Conservation (phyloP, 2,329 filamentous ascomycete genomes). For the Trichoderma atroviride region DNA sequence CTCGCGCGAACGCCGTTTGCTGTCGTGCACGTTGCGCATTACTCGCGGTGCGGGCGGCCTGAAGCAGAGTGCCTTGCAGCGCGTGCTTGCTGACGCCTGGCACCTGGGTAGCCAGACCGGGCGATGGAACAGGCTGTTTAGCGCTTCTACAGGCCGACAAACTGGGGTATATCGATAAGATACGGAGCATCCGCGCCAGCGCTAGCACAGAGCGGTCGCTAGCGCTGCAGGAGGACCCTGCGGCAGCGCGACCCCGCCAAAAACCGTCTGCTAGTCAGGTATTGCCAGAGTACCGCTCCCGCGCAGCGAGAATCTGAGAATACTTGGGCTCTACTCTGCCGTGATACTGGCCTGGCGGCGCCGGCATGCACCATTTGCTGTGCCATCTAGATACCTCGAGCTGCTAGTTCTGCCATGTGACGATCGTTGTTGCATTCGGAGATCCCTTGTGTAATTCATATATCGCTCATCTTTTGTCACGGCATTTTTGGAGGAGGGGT, state of each 20-base stretch:
- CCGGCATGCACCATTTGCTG: conserved; percentile 9
- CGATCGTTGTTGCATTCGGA: conserved; percentile 25
- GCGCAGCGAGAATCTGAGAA: background rate
- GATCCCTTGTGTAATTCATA: conserved; percentile 4
- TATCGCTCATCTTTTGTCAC: conserved; percentile 9
- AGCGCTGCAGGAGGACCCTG: conserved; percentile 27
- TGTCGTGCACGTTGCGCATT: background rate
- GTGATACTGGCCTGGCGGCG: background rate
- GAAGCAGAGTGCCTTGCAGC: conserved; percentile 22
- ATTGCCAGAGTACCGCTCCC: background rate
- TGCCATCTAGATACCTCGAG: background rate
- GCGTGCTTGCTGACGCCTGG: background rate
- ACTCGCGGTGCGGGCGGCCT: conserved; percentile 6
- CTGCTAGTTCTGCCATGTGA: conserved; percentile 18
- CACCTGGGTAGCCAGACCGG: background rate
- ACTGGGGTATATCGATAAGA: conserved; percentile 32
- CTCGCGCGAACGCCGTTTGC: conserved; percentile 17
- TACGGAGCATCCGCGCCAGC: conserved; percentile 17
- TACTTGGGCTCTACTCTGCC: background rate
- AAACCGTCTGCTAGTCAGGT: background rate
- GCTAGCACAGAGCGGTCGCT: conserved; percentile 15
- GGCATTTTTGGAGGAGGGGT: background rate
- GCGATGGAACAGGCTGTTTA: conserved; percentile 11
- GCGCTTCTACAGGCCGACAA: conserved; percentile 18
- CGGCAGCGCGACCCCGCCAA: conserved; percentile 15